A percentile compares a stretch with the other conserved stretches of the same genome.
Evolutionary conservation across 179 eudicot genomes (phyloP).

Genomic region (Silene vulgaris): DNA sequence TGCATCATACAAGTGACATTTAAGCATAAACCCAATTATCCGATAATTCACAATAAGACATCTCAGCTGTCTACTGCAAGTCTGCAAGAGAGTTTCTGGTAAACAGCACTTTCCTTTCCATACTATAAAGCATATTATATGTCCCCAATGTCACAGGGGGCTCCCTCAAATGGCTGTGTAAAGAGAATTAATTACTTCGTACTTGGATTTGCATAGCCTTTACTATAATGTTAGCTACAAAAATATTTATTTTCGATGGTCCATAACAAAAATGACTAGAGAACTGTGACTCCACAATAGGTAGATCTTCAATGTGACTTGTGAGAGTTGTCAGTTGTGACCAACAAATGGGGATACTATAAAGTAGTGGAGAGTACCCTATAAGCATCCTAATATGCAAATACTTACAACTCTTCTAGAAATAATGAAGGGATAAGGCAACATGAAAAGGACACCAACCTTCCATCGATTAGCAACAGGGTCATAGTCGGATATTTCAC

Average conservation of each 20-base stretch:
- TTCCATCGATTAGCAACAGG: constrained; percentile 74
- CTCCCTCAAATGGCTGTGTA: no score
- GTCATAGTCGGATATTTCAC: constrained; percentile 66
- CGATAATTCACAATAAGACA: background rate
- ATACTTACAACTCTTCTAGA: background rate
- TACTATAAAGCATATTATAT: background rate
- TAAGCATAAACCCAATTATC: background rate
- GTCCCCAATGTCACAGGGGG: no score
- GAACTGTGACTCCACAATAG: background rate
- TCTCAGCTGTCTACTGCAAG: background rate
- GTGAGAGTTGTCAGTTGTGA: no score
- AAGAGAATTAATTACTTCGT: no score
- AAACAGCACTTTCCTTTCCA: background rate
- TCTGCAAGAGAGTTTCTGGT: background rate
- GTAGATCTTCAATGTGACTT: background rate
- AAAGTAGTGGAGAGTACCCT: background rate
- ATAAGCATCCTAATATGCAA: background rate
- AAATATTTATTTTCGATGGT: no score
- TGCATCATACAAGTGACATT: constrained; percentile 32
- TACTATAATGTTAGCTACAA: no score
- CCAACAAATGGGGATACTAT: background rate
- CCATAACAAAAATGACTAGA: no score
- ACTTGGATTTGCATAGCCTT: no score
- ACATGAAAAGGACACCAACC: constrained; percentile 40
- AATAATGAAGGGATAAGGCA: background rate